Conservation (phyloP, 2,329 filamentous ascomycete genomes). For the Calonectria henricotiae region DNA sequence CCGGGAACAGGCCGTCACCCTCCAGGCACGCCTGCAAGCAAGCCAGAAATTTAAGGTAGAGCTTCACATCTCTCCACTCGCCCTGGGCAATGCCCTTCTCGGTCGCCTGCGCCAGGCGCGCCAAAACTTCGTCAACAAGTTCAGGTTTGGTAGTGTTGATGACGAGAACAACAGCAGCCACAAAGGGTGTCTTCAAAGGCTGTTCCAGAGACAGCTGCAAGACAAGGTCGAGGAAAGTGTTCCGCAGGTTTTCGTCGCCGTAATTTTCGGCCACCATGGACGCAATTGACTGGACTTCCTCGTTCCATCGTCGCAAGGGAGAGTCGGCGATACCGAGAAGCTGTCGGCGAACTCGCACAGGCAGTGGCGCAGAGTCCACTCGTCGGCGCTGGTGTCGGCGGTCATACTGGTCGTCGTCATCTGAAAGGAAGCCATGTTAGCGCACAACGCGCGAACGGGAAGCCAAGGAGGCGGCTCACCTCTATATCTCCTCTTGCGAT, state of each 20-base stretch:
- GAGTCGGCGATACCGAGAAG: conserved; percentile 87
- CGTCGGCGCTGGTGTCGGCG: conserved; percentile 81
- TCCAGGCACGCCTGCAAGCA: conserved; percentile 86
- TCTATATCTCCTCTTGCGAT: conserved; percentile 85
- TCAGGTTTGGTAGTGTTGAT: conserved; percentile 85
- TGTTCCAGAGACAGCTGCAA: conserved; percentile 89
- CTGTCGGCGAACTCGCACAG: conserved; percentile 83
- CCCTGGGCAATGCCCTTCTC: conserved; percentile 81
- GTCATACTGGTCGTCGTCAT: conserved; percentile 85
- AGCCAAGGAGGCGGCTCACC: conserved; percentile 65
- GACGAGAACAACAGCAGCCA: conserved; percentile 86
- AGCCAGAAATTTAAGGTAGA: conserved; percentile 90
- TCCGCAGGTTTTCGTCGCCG: conserved; percentile 85
- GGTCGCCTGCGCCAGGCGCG: conserved; percentile 72
- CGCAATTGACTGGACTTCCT: conserved; percentile 83
- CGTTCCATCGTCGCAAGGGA: conserved; percentile 82
- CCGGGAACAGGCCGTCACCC: conserved; percentile 86
- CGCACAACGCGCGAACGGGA: conserved; percentile 31
- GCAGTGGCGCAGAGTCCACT: conserved; percentile 79
- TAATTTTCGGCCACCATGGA: conserved; percentile 86
- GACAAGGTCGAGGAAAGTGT: conserved; percentile 80
- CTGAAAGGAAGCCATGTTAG: conserved; percentile 52
- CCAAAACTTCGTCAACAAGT: conserved; percentile 80
- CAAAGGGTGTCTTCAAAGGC: conserved; percentile 97
- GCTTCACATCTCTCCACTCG: conserved; percentile 92